phyloP scores from a whole-genome alignment of 2,329 filamentous ascomycete species.

The Pseudodiploospora longispora region DNA sequence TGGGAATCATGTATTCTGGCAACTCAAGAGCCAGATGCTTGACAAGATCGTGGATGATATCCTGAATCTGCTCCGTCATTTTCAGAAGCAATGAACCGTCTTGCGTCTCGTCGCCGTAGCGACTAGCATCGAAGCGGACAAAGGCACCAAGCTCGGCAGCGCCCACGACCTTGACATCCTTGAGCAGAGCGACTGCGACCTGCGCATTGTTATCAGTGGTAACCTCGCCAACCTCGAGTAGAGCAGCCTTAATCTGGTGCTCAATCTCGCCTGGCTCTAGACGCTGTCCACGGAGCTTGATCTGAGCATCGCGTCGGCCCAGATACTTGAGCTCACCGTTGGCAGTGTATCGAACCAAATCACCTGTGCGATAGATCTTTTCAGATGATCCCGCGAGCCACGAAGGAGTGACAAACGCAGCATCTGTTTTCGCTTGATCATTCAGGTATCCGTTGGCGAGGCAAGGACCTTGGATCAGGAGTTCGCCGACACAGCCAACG shows the following conservation, averaged over 20 bases:
- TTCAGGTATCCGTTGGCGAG: background rate
- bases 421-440: background rate
- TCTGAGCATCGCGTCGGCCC: conserved; percentile 45
- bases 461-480: background rate
- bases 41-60: background rate
- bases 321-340: conserved; percentile 32
- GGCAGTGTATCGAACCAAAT: conserved; percentile 16
- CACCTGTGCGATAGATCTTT: conserved; percentile 14
- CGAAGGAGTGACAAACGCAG: background rate
- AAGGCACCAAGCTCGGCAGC: background rate
- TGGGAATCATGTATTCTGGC: conserved; percentile 2
- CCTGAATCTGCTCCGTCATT: background rate
- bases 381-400: conserved; percentile 9
- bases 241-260: background rate
- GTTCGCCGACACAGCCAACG: background rate
- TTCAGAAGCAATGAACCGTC: background rate
- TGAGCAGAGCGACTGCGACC: background rate
- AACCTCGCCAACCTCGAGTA: background rate
- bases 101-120: background rate
- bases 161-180: background rate
- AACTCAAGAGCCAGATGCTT: background rate
- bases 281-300: conserved; percentile 29
- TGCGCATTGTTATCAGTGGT: background rate
- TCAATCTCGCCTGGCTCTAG: conserved; percentile 2
- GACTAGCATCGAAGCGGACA: background rate